These are phyloP conservation scores for Sugiyamaella xylanicola DNA, from an alignment of 1,139 yeast genomes.

Conservation along the genomic window DNA sequence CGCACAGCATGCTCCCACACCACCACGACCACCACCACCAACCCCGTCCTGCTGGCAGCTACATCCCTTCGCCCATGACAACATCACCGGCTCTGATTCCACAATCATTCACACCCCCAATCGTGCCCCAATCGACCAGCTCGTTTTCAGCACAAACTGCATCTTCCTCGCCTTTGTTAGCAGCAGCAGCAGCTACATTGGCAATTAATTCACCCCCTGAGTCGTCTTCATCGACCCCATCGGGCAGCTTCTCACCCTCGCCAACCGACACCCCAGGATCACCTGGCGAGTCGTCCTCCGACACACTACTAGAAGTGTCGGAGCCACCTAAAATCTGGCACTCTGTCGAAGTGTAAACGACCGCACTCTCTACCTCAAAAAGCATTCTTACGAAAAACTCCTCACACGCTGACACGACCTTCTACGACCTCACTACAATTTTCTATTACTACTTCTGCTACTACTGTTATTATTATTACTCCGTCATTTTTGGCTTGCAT, in stretches of 20 bases:
- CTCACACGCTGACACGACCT: neutral
- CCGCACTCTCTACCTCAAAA: neutral
- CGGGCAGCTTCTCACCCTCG: slow-evolving; percentile 7
- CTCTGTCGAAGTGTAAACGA: slow-evolving; percentile 18
- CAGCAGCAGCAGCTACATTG: slow-evolving; percentile 2
- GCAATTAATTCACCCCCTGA: slow-evolving; percentile 10
- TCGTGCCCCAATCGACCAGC: slow-evolving; percentile 1
- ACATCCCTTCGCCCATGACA: slow-evolving; percentile 18
- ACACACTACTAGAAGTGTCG: slow-evolving; percentile 18
- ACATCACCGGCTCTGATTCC: slow-evolving; percentile 23
- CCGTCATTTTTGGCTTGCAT: slow-evolving; percentile 17
- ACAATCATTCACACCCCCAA: slow-evolving; percentile 14
- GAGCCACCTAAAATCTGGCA: slow-evolving; percentile 15
- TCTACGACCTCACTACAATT: neutral
- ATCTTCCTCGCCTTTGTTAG: slow-evolving; percentile 11
- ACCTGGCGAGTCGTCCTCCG: slow-evolving; percentile 16
- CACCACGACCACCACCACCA: neutral
- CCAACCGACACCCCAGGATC: slow-evolving; percentile 14
- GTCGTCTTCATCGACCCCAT: slow-evolving; percentile 13
- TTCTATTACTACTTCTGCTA: neutral
- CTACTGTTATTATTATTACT: neutral
- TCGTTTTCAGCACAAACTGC: neutral
- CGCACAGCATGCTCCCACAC: neutral
- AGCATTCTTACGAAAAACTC: slow-evolving; percentile 1
- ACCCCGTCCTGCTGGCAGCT: slow-evolving; percentile 7